Conservation (phyloP, 2,329 filamentous ascomycete genomes). For the Volutella citrinella region DNA sequence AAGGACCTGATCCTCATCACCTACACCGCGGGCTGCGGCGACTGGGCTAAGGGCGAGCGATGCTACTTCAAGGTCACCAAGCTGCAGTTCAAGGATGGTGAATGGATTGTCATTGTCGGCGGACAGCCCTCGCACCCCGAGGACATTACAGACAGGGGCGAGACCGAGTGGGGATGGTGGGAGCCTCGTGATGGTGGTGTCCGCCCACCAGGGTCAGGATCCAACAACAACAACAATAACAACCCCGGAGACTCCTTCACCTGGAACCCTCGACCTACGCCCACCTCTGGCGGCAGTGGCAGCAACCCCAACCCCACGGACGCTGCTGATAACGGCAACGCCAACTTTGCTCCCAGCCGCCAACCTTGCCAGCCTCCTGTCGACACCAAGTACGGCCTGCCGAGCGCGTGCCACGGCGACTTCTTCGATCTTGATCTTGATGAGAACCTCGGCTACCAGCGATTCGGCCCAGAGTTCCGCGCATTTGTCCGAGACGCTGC, state of each 20-base stretch:
- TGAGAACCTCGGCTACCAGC: conserved; percentile 19
- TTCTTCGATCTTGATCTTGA: conserved; percentile 29
- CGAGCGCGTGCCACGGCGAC: conserved; percentile 23
- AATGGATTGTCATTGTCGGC: conserved; percentile 13
- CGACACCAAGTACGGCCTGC: conserved; percentile 21
- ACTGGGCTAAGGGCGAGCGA: conserved; percentile 22
- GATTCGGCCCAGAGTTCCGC: conserved; percentile 10
- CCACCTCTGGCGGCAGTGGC: not conserved
- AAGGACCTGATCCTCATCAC: conserved; percentile 25
- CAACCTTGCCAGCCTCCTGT: conserved; percentile 10
- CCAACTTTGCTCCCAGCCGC: not conserved
- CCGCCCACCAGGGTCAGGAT: no score
- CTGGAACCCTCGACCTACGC: no score
- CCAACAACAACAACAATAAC: not conserved
- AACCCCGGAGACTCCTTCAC: not conserved
- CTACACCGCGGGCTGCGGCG: conserved; percentile 23
- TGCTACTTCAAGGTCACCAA: conserved; percentile 27
- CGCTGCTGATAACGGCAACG: not conserved
- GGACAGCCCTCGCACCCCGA: conserved; percentile 20
- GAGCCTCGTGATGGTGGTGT: conserved; percentile 5
- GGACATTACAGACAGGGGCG: conserved; percentile 17
- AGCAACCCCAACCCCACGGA: not conserved
- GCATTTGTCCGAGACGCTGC: conserved; percentile 7
- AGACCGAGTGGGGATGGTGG: conserved; percentile 27
- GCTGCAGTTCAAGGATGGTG: conserved; percentile 13